phyloP scores from a whole-genome alignment of 257 asterid genomes.

The Forsythia suspensa region DNA sequence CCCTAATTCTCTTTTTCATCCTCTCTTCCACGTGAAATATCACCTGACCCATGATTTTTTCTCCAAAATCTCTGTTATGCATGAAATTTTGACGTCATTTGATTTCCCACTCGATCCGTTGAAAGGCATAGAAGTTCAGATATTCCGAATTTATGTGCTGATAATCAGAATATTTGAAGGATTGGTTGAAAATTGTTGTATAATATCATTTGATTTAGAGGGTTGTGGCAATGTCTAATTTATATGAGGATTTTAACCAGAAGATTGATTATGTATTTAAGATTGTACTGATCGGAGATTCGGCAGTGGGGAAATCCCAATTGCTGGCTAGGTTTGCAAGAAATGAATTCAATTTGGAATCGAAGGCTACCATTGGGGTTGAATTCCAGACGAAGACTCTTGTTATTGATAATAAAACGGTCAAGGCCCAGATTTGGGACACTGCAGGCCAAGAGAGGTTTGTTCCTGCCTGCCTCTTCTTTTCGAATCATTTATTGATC shows the following conservation, averaged over 20 bases:
- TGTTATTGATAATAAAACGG: constrained; percentile 65
- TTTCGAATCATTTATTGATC: not conserved
- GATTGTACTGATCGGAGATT: constrained; percentile 82
- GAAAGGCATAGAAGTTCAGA: not conserved
- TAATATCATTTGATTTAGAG: not conserved
- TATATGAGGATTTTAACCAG: constrained; percentile 72
- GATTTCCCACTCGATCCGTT: constrained; percentile 28
- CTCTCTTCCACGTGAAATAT: constrained; percentile 16
- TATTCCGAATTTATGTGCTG: constrained; percentile 9
- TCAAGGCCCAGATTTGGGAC: constrained; percentile 96
- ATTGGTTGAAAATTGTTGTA: constrained; percentile 29
- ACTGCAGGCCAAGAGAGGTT: constrained; percentile 98
- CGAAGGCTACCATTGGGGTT: constrained; percentile 90
- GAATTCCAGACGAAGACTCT: constrained; percentile 91
- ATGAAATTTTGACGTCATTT: constrained; percentile 15
- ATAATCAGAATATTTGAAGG: constrained; percentile 17
- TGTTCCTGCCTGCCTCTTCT: constrained; percentile 1
- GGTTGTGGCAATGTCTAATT: constrained; percentile 58
- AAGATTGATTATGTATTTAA: constrained; percentile 89
- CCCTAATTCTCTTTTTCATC: constrained; percentile 21
- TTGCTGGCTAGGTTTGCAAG: constrained; percentile 84
- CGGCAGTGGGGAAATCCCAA: constrained; percentile 92
- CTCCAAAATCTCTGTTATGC: constrained; percentile 1
- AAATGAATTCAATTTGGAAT: constrained; percentile 81
- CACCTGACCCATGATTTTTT: not conserved